Evolutionary conservation across 345 rosid species (phyloP).

Genomic region (Geranium rotundifolium): DNA sequence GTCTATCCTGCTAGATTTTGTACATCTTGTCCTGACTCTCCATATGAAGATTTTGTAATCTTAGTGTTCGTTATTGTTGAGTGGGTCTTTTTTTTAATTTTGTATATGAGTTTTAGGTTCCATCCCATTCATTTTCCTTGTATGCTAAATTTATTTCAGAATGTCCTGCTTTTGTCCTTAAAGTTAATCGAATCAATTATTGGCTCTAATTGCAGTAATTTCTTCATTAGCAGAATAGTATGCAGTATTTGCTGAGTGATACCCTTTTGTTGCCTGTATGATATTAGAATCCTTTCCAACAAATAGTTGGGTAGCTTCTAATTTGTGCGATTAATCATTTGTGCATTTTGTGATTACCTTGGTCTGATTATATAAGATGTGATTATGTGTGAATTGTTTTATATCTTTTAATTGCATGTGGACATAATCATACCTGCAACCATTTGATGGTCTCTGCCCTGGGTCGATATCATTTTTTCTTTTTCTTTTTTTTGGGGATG

Average conservation of each 20-base stretch:
- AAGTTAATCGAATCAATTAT: neutral
- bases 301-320: too few species aligned
- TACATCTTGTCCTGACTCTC: neutral
- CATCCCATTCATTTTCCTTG: neutral
- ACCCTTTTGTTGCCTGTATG: too few species aligned
- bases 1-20: too few species aligned
- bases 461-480: too few species aligned
- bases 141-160: too few species aligned
- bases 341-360: neutral
- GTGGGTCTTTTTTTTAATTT: neutral
- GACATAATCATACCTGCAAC: neutral
- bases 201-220: neutral
- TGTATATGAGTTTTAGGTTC: neutral
- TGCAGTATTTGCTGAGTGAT: too few species aligned
- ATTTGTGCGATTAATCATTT: too few species aligned
- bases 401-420: neutral
- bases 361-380: neutral
- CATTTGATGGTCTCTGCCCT: neutral
- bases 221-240: too few species aligned
- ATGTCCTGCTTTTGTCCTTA: too few species aligned
- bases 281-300: too few species aligned
- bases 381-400: neutral
- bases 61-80: too few species aligned
- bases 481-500: too few species aligned
- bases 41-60: neutral